A percentile compares a stretch with the other conserved stretches of the same genome.
These are phyloP conservation scores for Diaporthe capsici DNA, from an alignment of 2,329 filamentous ascomycete genomes.

Conservation along the genomic window DNA sequence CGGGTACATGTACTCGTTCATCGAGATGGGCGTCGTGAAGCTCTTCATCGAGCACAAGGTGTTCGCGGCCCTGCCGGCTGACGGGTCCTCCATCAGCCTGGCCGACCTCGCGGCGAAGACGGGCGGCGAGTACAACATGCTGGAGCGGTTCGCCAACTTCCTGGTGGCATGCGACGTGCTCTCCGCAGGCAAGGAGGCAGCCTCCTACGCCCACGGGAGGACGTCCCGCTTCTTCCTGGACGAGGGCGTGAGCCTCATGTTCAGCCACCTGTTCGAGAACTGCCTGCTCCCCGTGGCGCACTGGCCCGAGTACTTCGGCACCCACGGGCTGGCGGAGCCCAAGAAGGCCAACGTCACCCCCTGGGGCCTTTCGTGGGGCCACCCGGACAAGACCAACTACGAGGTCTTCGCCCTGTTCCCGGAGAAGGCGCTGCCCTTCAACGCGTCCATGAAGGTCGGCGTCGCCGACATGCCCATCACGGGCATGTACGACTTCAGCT, in stretches of 20 bases:
- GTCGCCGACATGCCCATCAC: conserved; percentile 43
- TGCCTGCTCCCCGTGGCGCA: conserved; percentile 46
- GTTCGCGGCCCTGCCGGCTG: conserved; percentile 7
- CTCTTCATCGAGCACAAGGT: conserved; percentile 27
- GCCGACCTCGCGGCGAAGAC: neutral
- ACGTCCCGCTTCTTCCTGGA: conserved; percentile 26
- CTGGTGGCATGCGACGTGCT: conserved; percentile 19
- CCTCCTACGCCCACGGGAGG: conserved; percentile 7
- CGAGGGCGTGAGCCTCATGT: conserved; percentile 25
- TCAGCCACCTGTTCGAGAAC: conserved; percentile 44
- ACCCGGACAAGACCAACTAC: conserved; percentile 45
- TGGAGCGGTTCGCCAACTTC: conserved; percentile 23
- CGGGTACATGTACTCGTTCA: conserved; percentile 29
- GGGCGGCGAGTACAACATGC: conserved; percentile 21
- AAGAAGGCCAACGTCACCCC: conserved; percentile 43
- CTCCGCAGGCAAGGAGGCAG: neutral
- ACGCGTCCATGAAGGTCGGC: conserved; percentile 45
- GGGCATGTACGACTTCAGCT: conserved; percentile 45
- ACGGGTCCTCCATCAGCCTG: conserved; percentile 7
- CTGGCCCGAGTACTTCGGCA: conserved; percentile 47
- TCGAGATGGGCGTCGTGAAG: conserved; percentile 23
- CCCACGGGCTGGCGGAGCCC: conserved; percentile 44
- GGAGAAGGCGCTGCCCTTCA: conserved; percentile 44
- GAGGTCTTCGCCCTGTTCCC: conserved; percentile 47
- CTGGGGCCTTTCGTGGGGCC: conserved; percentile 46